Conservation (phyloP, 179 eudicot genomes). For the Patellifolia procumbens region DNA sequence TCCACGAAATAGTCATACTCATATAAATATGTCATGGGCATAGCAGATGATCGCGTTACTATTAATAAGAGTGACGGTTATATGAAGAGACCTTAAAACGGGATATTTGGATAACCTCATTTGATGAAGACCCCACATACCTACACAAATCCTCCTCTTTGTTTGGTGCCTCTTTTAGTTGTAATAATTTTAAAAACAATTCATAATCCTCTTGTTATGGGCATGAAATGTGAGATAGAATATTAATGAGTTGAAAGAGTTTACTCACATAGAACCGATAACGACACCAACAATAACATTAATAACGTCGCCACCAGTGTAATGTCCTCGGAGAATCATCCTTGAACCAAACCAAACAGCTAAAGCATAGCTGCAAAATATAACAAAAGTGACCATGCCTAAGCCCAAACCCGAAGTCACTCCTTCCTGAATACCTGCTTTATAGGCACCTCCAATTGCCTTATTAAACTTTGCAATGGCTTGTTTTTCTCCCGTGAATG, state of each 20-base stretch:
- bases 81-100: no score
- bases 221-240: background rate
- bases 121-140: no score
- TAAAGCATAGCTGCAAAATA: conserved; percentile 37
- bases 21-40: no score
- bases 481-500: conserved; percentile 45
- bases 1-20: no score
- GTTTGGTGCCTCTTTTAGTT: no score
- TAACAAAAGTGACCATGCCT: conserved; percentile 26
- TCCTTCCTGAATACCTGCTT: conserved; percentile 37
- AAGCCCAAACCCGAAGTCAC: conserved; percentile 33
- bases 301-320: conserved; percentile 39
- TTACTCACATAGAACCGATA: conserved; percentile 40
- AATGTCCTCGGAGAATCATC: conserved; percentile 30
- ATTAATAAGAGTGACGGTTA: no score
- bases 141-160: no score
- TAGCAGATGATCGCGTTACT: no score
- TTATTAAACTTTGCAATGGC: conserved; percentile 35
- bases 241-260: background rate
- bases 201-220: no score
- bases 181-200: no score
- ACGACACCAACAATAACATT: conserved; percentile 36
- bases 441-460: conserved; percentile 35
- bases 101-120: no score
- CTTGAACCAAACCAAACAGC: conserved; percentile 42